These are phyloP conservation scores for Pyrenochaeta sp. DNA, from an alignment of 2,329 filamentous ascomycete genomes.

Conservation along the genomic window DNA sequence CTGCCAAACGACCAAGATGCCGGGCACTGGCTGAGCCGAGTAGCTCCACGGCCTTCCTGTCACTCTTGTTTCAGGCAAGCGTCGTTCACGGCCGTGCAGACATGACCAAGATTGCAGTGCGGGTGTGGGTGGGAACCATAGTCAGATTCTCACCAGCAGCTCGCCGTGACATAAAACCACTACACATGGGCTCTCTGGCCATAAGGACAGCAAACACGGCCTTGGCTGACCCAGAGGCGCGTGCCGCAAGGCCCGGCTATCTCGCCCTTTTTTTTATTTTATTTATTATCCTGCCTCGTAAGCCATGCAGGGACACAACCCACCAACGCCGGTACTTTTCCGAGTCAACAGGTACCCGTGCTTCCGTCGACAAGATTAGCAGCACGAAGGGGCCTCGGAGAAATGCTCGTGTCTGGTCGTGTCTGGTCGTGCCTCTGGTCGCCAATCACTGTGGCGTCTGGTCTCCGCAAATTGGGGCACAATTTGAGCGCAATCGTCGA, in stretches of 20 bases:
- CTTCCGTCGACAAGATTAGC: conserved; percentile 9
- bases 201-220: not conserved
- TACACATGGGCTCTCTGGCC: not conserved
- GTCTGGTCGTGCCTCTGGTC: not conserved
- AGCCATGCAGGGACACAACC: conserved; percentile 22
- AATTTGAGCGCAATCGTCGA: conserved; percentile 22
- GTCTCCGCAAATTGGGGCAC: conserved; percentile 18
- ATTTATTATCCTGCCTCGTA: not conserved
- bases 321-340: conserved; percentile 2
- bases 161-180: conserved; percentile 1
- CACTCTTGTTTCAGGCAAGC: not conserved
- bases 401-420: not conserved
- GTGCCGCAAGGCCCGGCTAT: not conserved
- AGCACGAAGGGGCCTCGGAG: conserved; percentile 7
- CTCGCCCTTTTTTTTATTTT: no score
- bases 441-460: conserved; percentile 22
- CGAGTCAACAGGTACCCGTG: conserved; percentile 1
- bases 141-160: conserved; percentile 2
- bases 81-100: conserved; percentile 6
- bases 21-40: conserved; percentile 1
- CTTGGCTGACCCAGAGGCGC: not conserved
- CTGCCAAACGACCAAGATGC: not conserved
- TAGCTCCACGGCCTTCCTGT: not conserved
- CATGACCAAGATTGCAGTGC: conserved; percentile 20
- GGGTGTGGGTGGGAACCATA: conserved; percentile 9